Evolutionary conservation across 305 asterid species (phyloP), one percentile per base, ranked within the genome.

Genomic region (Striga hermonthica): DNA sequence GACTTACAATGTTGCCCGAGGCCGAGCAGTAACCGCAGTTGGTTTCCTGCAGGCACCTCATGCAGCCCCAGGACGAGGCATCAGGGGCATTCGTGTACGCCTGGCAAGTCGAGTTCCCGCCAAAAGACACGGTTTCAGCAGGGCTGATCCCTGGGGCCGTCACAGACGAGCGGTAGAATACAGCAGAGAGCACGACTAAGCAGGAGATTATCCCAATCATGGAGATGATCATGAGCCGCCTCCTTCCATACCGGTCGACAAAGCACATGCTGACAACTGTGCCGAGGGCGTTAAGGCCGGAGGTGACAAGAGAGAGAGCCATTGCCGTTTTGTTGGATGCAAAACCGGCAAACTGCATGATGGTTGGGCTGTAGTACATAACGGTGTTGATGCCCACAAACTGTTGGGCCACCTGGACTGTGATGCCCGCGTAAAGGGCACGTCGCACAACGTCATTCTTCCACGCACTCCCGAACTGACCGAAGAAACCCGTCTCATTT

Each of bases 351-450:
- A 87, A 80, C 70, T 87, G 95, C 57, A 87, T 80, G 14, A 85
- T 87, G 58, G 88, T 83, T 59, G 95, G 86, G 61, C 92, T 83
- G 11, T 85, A 87, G 71, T 87, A 87, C 95, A 87, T 84, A 56
- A 87, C 89, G 10, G 91, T 87, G 74, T 87, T 87, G 64, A 87
- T 87, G 54, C 95, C 95, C 9, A 84, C 91, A 40, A 87, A 87
- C 45, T 87, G 91, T 75, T 87, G 92, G 53, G 88, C 90, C 62
- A 85, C 92, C 66, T 87, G 95, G 67, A 81, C 88, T 0, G 86
- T 74, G 2, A 87, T 65, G 47, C 92, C 95, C 0, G 95, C 92
- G 4, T 74, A 77, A 1, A 85, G 75, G 4, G 81, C 92, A 69
- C 95, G 80, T 16, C 95, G 69, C 56, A 86, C 81, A 7, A 76